Percentiles rank a stretch among this genome's conserved stretches.
These are phyloP conservation scores for Cytospora paraplurivora DNA, from an alignment of 2,329 filamentous ascomycete genomes.

Conservation along the genomic window DNA sequence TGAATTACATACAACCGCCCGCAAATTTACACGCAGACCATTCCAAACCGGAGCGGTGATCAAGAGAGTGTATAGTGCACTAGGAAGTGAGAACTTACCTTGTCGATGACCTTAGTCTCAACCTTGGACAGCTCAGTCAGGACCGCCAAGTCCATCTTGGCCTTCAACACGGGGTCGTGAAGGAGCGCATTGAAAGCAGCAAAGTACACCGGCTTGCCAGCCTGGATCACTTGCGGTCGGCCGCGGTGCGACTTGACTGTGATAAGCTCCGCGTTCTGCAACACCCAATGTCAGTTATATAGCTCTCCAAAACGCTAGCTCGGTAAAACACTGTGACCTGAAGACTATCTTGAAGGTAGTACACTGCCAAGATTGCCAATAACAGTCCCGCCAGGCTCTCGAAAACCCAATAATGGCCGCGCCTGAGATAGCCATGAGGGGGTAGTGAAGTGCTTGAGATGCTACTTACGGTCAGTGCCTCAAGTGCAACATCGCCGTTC, in stretches of 20 bases:
- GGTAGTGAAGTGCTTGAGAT: background rate
- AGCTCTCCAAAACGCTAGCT: background rate
- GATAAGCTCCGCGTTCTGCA: conserved; percentile 75
- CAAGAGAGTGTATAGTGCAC: no score
- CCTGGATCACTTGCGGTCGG: conserved; percentile 73
- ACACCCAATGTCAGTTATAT: background rate
- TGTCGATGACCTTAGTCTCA: conserved; percentile 74
- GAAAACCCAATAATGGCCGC: background rate
- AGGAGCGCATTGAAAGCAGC: conserved; percentile 77
- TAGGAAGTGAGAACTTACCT: conserved; percentile 38
- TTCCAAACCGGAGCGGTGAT: no score
- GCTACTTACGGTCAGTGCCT: conserved; percentile 62
- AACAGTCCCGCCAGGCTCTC: background rate
- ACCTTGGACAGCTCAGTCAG: conserved; percentile 69
- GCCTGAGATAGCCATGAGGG: background rate
- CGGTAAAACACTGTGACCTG: background rate
- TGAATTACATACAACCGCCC: background rate
- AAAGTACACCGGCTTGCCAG: conserved; percentile 83
- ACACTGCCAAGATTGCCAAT: background rate
- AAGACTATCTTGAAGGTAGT: background rate
- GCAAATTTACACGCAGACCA: background rate
- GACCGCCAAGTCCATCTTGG: conserved; percentile 72
- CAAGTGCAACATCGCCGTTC: conserved; percentile 74
- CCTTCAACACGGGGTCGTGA: conserved; percentile 70
- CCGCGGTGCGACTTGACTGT: conserved; percentile 72